Base-by-base conservation (phyloP, 306 rosid species). In the Vachellia pachyceras region DNA sequence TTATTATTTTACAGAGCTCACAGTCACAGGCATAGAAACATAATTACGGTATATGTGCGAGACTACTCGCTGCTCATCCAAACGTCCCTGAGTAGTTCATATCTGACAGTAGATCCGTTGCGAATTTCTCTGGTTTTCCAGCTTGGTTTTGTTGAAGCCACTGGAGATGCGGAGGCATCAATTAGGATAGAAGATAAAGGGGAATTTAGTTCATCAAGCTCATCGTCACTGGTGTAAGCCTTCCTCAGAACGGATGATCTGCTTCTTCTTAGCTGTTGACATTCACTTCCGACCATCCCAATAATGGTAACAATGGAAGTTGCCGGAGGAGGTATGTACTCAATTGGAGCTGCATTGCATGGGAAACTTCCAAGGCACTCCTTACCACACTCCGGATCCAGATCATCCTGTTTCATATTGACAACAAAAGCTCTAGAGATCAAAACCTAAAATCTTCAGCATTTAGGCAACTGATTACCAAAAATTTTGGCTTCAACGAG, bases 221-320 rank as follows among this genome's bases (percentile, higher is more conserved):
- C 99, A 52, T 95, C 99, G 76, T 93, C 99, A 66, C 99, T 95
- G 76, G 94, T 91, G 89, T 93, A 83, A 1, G 99, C 90, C 88
- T 95, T 95, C 83, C 94, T 83, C 46, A 89, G 78, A 77, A 93
- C 86, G 41, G 94, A 95, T 47, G 99, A 92, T 77, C 87, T 91
- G 71, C 92, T 90, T 90, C 97, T 89, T 86, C 87, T 91, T 17
- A 95, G 85, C 33, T 29, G 33, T 77, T 91, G 88, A 10, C 93
- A 70, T 68, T 89, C 89, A 35, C 85, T 72, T 82, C 94, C 91
- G 44, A 79, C 73, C 68, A 89, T 91, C 49, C 94, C 97, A 0
- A 85, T 84, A 72, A 93, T 77, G 45, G 74, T 75, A 0, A 85
- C 86, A 76, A 93, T 72, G 10, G 86, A 85, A 79, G 91, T 81